Percentiles rank a stretch among this genome's conserved stretches.
Evolutionary conservation across 225 moss, liverwort and hornwort genomes (phyloP).

Genomic region (Pleurozium schreberi): DNA sequence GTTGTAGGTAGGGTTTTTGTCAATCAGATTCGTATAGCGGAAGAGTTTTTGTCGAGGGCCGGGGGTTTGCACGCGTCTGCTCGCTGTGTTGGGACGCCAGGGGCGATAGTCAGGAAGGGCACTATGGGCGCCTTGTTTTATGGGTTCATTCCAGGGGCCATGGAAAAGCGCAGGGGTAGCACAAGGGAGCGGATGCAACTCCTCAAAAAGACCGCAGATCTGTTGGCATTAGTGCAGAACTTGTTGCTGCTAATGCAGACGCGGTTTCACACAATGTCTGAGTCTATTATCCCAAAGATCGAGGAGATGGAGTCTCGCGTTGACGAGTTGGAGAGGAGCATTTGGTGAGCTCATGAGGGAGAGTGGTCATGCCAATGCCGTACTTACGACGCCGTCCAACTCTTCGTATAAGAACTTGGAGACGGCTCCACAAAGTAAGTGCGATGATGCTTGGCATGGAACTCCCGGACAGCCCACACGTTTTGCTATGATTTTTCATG

Average conservation of each 20-base stretch:
- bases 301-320: constrained; percentile 75
- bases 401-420: constrained; percentile 4
- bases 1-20: not conserved
- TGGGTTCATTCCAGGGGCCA: constrained; percentile 1
- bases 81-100: too few species aligned
- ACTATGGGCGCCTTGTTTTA: not conserved
- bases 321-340: constrained; percentile 67
- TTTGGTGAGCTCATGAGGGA: constrained; percentile 64
- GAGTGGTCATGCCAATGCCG: constrained; percentile 23
- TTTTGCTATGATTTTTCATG: not conserved
- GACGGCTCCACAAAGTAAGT: not conserved
- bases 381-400: not conserved
- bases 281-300: constrained; percentile 66
- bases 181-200: constrained; percentile 14
- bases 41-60: not conserved
- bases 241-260: constrained; percentile 66
- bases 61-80: not conserved
- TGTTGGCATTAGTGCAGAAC: constrained; percentile 69
- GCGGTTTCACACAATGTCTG: constrained; percentile 34
- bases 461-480: not conserved
- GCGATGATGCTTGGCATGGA: not conserved
- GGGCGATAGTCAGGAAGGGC: not conserved
- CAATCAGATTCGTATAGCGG: not conserved
- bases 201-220: constrained; percentile 52
- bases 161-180: constrained; percentile 20